phyloP scores from a whole-genome alignment of 345 rosid genomes.

The Dipteronia sinensis region DNA sequence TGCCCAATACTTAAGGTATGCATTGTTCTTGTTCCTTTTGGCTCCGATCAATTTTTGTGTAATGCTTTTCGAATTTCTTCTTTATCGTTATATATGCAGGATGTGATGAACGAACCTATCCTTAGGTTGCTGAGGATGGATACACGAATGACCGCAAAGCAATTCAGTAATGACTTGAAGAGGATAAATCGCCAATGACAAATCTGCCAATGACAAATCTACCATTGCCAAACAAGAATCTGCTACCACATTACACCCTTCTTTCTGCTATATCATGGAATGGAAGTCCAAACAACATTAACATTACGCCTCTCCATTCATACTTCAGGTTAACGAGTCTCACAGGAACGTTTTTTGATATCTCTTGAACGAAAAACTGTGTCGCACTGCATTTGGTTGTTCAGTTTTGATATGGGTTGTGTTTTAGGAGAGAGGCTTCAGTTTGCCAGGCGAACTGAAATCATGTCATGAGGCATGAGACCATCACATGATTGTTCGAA shows the following conservation, averaged over 20 bases:
- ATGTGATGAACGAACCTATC: slow-evolving; percentile 59
- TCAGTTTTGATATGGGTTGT: too few relatives aligned
- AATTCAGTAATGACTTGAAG: slow-evolving; percentile 68
- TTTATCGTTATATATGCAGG: slow-evolving; percentile 39
- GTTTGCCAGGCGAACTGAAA: too few relatives aligned
- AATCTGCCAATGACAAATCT: slow-evolving; percentile 51
- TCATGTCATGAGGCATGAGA: too few relatives aligned
- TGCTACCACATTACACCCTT: slow-evolving; percentile 70
- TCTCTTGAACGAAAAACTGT: too few relatives aligned
- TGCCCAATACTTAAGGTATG: slow-evolving; percentile 83
- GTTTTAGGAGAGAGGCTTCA: too few relatives aligned
- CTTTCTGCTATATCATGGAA: slow-evolving; percentile 65
- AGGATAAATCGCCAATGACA: slow-evolving; percentile 70
- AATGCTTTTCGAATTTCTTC: neutral
- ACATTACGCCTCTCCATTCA: neutral
- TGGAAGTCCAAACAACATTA: slow-evolving; percentile 56
- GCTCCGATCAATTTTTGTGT: too few relatives aligned
- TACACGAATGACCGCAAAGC: slow-evolving; percentile 73
- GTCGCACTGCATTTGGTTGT: too few relatives aligned
- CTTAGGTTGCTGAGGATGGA: slow-evolving; percentile 90
- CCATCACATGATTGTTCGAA: too few relatives aligned
- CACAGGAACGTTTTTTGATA: too few relatives aligned
- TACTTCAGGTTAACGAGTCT: neutral
- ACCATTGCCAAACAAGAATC: slow-evolving; percentile 46
- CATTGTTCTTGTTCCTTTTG: too few relatives aligned